Evolutionary conservation across 495 filamentous ascomycete species (phyloP).

Genomic region (Durotheca rogersii): DNA sequence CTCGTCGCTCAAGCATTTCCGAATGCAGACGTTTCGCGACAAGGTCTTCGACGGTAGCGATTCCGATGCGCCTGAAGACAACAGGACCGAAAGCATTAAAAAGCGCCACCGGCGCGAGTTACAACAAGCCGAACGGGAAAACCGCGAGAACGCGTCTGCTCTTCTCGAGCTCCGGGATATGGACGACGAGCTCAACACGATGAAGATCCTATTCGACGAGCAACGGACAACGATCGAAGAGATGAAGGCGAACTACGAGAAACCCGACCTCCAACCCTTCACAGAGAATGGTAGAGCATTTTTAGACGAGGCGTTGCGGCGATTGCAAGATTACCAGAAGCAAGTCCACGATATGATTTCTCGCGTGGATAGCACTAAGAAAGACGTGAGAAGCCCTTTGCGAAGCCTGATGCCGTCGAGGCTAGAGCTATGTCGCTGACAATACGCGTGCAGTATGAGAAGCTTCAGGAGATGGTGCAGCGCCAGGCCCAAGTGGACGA

Average conservation of each 20-base stretch:
- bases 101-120: slow-evolving; percentile 55
- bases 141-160: slow-evolving; percentile 63
- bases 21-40: slow-evolving; percentile 47
- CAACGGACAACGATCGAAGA: slow-evolving; percentile 53
- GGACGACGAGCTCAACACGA: slow-evolving; percentile 63
- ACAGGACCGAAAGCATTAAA: slow-evolving; percentile 45
- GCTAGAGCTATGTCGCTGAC: not conserved
- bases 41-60: slow-evolving; percentile 50
- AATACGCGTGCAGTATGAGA: slow-evolving; percentile 52
- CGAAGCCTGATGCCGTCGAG: not conserved
- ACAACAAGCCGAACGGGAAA: slow-evolving; percentile 52
- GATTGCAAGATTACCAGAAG: slow-evolving; percentile 57
- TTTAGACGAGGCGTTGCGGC: slow-evolving; percentile 53
- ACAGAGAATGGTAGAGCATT: slow-evolving; percentile 45
- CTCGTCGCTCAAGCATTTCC: slow-evolving; percentile 62
- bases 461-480: slow-evolving; percentile 67
- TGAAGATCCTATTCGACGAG: slow-evolving; percentile 58
- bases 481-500: slow-evolving; percentile 70
- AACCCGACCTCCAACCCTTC: slow-evolving; percentile 29
- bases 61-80: slow-evolving; percentile 50
- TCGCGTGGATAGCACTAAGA: slow-evolving; percentile 47
- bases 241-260: slow-evolving; percentile 47
- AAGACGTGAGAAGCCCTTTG: slow-evolving; percentile 38
- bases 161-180: slow-evolving; percentile 66
- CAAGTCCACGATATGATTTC: slow-evolving; percentile 61